Conservation (phyloP, 2,329 filamentous ascomycete species). For the Ascochyta clinopodiicola region DNA sequence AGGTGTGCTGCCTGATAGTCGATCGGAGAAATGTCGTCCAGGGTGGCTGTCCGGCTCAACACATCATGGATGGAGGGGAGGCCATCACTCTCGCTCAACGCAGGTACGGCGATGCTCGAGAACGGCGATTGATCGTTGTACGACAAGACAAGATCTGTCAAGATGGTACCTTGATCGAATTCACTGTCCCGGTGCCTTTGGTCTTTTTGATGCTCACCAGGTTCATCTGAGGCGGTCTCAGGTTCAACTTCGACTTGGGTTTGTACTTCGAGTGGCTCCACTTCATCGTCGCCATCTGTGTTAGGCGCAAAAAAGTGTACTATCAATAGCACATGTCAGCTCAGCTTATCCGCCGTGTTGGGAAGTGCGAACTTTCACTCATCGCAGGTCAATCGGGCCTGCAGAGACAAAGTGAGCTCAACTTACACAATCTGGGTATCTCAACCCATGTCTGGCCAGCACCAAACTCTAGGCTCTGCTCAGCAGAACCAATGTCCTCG, state of each 20-base stretch:
- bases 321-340: slow-evolving; percentile 11
- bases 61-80: slow-evolving; percentile 29
- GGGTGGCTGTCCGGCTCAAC: slow-evolving; percentile 11
- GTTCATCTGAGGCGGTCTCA: slow-evolving; percentile 19
- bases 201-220: slow-evolving; percentile 1
- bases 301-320: slow-evolving; percentile 41
- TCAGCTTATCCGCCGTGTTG: slow-evolving; percentile 1
- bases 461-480: slow-evolving; percentile 37
- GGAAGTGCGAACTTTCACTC: background rate
- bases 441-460: slow-evolving; percentile 37
- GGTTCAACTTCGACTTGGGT: slow-evolving; percentile 18
- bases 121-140: slow-evolving; percentile 18
- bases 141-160: slow-evolving; percentile 10
- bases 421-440: slow-evolving; percentile 35
- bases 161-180: slow-evolving; percentile 3
- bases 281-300: slow-evolving; percentile 33
- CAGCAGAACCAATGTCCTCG: slow-evolving; percentile 39
- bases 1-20: slow-evolving; percentile 8
- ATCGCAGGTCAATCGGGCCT: background rate
- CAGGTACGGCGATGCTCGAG: slow-evolving; percentile 14
- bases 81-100: slow-evolving; percentile 16
- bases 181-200: background rate
- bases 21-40: slow-evolving; percentile 16
- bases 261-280: slow-evolving; percentile 10
- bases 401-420: background rate